Percentiles rank a stretch among this genome's conserved stretches.
Evolutionary conservation across 2,329 filamentous ascomycete genomes (phyloP).

Genomic region (Calonectria henricotiae): DNA sequence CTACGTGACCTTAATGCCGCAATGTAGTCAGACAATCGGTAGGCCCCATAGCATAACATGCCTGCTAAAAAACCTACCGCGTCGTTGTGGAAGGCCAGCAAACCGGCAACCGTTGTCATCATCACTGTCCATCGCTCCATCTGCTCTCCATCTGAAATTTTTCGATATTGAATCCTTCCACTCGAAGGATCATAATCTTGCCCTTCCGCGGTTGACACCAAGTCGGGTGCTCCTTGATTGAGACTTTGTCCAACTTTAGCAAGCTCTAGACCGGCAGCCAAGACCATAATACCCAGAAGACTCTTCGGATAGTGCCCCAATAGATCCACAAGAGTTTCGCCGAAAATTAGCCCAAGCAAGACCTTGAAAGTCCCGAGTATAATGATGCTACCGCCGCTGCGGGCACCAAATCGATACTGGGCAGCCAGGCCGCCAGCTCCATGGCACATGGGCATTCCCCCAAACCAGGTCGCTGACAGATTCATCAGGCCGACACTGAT

Average conservation of each 20-base stretch:
- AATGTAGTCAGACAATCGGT: conserved; percentile 67
- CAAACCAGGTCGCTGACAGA: conserved; percentile 89
- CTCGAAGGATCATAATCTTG: conserved; percentile 54
- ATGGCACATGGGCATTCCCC: conserved; percentile 96
- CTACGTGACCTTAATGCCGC: conserved; percentile 57
- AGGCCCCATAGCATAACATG: conserved; percentile 83
- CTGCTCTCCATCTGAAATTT: conserved; percentile 78
- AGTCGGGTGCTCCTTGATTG: conserved; percentile 78
- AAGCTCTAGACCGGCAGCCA: conserved; percentile 90
- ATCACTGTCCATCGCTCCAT: conserved; percentile 89
- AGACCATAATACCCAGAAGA: conserved; percentile 88
- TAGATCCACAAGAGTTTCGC: conserved; percentile 80
- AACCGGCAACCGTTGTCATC: conserved; percentile 87
- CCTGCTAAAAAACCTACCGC: conserved; percentile 89
- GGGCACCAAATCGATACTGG: conserved; percentile 92
- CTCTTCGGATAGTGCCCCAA: conserved; percentile 82
- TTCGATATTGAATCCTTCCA: conserved; percentile 61
- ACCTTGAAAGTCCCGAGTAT: conserved; percentile 85
- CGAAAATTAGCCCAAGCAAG: conserved; percentile 81
- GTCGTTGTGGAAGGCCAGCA: conserved; percentile 92
- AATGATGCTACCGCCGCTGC: conserved; percentile 88
- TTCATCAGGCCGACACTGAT: conserved; percentile 90
- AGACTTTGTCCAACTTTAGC: conserved; percentile 88
- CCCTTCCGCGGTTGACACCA: conserved; percentile 70
- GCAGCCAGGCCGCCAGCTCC: conserved; percentile 92